Percentiles rank a stretch among this genome's conserved stretches.
phyloP scores from a whole-genome alignment of 2,329 filamentous ascomycete genomes.

The Colletotrichum falcatum region DNA sequence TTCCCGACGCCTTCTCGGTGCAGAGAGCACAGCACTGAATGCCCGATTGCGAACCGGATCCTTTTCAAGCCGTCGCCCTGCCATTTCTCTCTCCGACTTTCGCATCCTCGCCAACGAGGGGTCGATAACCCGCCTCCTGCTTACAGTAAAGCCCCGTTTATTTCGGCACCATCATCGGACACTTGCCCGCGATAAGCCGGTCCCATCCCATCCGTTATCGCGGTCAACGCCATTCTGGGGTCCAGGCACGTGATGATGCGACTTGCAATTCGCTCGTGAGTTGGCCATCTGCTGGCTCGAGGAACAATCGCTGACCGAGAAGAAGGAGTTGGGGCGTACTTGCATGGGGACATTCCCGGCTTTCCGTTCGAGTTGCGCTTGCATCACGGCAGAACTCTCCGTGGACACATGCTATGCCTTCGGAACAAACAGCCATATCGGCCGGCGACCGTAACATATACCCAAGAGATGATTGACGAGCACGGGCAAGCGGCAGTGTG shows the following conservation, averaged over 20 bases:
- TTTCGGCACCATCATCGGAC: slow-evolving; percentile 26
- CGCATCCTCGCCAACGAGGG: not conserved
- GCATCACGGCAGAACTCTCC: not conserved
- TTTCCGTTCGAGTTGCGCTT: not conserved
- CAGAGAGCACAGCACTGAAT: not conserved
- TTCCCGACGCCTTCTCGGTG: not conserved
- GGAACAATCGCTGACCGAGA: not conserved
- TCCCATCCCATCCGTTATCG: slow-evolving; percentile 8
- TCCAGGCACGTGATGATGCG: slow-evolving; percentile 23
- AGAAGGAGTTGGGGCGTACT: too few relatives aligned
- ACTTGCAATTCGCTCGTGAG: not conserved
- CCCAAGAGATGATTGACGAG: not conserved
- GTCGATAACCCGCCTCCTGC: slow-evolving; percentile 28
- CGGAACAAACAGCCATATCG: not conserved
- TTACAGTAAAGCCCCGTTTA: slow-evolving; percentile 25
- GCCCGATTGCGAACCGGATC: not conserved
- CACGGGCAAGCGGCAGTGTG: slow-evolving; percentile 2
- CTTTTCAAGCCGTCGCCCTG: slow-evolving; percentile 1
- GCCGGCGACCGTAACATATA: not conserved
- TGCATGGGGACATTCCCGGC: not conserved
- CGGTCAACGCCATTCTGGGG: slow-evolving; percentile 20
- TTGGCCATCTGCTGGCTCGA: too few relatives aligned
- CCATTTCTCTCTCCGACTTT: slow-evolving; percentile 8
- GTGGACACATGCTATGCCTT: not conserved
- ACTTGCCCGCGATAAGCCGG: slow-evolving; percentile 35